Conservation (phyloP, 257 asterid species). For the Ophiorrhiza pumila region DNA sequence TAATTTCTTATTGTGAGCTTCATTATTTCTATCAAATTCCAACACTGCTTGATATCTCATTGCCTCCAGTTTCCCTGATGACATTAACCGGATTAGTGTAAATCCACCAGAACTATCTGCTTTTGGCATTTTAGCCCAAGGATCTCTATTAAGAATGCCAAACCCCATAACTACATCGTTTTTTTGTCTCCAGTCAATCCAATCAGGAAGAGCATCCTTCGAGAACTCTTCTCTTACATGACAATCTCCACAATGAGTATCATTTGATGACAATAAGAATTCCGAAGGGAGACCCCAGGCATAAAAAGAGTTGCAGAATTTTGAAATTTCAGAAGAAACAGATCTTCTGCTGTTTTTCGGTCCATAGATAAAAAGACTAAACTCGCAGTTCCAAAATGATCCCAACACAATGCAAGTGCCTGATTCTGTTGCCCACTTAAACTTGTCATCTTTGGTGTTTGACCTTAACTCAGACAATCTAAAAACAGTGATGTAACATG, state of each 20-base stretch:
- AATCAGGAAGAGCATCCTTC: conserved; percentile 45
- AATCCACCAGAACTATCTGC: conserved; percentile 48
- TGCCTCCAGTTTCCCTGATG: conserved; percentile 74
- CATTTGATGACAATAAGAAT: conserved; percentile 42
- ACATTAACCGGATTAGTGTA: conserved; percentile 49
- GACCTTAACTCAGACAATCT: conserved; percentile 61
- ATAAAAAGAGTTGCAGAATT: conserved; percentile 36
- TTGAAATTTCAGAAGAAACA: conserved; percentile 35
- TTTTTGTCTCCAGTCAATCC: conserved; percentile 92
- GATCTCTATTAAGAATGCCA: conserved; percentile 43
- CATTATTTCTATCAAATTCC: conserved; percentile 32
- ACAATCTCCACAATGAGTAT: conserved; percentile 62
- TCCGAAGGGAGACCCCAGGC: conserved; percentile 57
- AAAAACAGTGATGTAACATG: conserved; percentile 44
- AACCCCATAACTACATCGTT: conserved; percentile 57
- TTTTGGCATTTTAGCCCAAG: conserved; percentile 30
- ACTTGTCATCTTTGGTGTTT: conserved; percentile 34
- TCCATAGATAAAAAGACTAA: conserved; percentile 67
- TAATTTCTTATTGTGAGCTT: conserved; percentile 38
- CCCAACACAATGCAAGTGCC: conserved; percentile 77
- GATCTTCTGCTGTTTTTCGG: conserved; percentile 31
- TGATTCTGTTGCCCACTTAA: conserved; percentile 57
- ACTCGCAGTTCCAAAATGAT: conserved; percentile 73
- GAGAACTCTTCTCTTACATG: conserved; percentile 45
- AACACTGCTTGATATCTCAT: conserved; percentile 53